Conservation (phyloP, 306 rosid genomes). For the Hylodesmum podocarpum region DNA sequence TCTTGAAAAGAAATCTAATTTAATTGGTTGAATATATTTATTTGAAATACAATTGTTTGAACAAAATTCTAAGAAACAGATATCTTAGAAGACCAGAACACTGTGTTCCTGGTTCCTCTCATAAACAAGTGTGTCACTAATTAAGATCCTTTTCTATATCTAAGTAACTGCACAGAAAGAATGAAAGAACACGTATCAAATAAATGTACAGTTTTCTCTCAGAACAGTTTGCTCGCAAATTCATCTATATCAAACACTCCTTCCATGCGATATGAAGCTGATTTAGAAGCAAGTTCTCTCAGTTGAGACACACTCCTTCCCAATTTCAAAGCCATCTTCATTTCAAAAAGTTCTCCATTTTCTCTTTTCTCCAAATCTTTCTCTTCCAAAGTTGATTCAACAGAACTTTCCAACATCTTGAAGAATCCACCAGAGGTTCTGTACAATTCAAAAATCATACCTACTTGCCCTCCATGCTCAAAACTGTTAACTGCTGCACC, state of each 20-base stretch:
- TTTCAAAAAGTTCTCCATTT: conserved; percentile 56
- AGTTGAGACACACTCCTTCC: conserved; percentile 69
- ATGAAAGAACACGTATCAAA: background rate
- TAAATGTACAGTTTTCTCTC: background rate
- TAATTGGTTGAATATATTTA: too few relatives aligned
- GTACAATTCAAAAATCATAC: conserved; percentile 78
- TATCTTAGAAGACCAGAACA: background rate
- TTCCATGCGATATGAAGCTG: conserved; percentile 39
- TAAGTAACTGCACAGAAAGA: background rate
- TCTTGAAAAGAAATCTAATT: too few relatives aligned
- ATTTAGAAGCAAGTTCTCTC: conserved; percentile 51
- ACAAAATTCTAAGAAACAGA: background rate
- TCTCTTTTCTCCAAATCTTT: conserved; percentile 58
- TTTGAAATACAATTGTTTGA: background rate
- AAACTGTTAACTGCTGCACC: conserved; percentile 51
- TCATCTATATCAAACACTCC: conserved; percentile 48
- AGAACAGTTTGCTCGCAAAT: conserved; percentile 51
- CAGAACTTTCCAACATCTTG: conserved; percentile 38
- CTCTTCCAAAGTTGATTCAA: conserved; percentile 52
- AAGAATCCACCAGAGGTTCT: conserved; percentile 59
- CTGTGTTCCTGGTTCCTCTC: background rate
- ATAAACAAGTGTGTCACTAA: background rate
- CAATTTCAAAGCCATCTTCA: conserved; percentile 61
- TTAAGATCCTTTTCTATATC: background rate
- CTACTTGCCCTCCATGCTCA: conserved; percentile 71